Conservation (phyloP, 768 basidiomycete genomes). For the Heimioporus sp. region DNA sequence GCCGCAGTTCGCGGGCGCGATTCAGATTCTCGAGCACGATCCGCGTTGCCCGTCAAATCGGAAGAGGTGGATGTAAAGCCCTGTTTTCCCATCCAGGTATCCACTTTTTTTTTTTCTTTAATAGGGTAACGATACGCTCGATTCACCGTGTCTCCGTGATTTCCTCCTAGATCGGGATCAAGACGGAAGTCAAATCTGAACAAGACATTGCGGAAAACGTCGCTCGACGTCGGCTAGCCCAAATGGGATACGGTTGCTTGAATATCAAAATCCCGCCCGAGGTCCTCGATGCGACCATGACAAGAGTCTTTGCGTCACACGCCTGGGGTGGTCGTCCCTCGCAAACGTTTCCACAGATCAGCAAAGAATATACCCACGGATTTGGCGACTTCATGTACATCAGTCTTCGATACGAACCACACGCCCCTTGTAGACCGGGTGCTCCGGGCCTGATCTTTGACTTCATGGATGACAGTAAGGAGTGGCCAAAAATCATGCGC, state of each 20-base stretch:
- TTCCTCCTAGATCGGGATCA: constrained; percentile 5
- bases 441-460: constrained; percentile 8
- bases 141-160: not conserved
- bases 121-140: not conserved
- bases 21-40: constrained; percentile 1
- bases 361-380: constrained; percentile 8
- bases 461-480: constrained; percentile 6
- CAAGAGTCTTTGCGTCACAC: not conserved
- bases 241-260: constrained; percentile 4
- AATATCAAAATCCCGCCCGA: constrained; percentile 7
- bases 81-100: constrained; percentile 5
- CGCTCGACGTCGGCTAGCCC: constrained; percentile 5
- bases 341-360: constrained; percentile 4
- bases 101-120: not conserved
- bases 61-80: constrained; percentile 5
- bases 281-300: constrained; percentile 6
- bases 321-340: constrained; percentile 10
- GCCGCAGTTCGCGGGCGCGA: not conserved
- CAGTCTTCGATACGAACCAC: constrained; percentile 5
- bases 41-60: constrained; percentile 1
- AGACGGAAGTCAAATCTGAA: constrained; percentile 8
- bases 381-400: constrained; percentile 14
- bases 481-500: constrained; percentile 12
- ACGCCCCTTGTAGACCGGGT: constrained; percentile 13
- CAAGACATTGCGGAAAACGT: constrained; percentile 4